These are phyloP conservation scores for Pythium vanterpoolii DNA, from an alignment of 352 stramenopile species.

Conservation along the genomic window DNA sequence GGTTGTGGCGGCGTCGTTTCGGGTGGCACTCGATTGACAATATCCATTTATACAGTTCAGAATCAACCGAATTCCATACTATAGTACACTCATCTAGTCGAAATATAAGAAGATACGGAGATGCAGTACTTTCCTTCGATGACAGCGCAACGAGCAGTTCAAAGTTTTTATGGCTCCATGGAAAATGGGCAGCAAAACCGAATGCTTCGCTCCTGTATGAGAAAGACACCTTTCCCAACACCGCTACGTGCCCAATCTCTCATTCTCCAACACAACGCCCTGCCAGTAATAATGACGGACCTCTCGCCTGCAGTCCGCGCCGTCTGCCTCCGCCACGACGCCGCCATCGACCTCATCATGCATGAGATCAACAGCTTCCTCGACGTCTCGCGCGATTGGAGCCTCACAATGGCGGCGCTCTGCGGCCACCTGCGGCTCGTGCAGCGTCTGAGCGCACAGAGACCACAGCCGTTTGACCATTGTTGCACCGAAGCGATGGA, in stretches of 20 bases:
- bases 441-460: conserved; percentile 36
- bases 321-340: conserved; percentile 42
- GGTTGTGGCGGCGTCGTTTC: too few species aligned
- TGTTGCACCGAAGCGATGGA: conserved; percentile 64
- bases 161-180: too few species aligned
- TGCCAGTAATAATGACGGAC: neutral
- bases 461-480: conserved; percentile 36
- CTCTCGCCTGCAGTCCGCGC: conserved; percentile 47
- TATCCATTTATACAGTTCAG: neutral
- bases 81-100: too few species aligned
- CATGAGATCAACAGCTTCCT: conserved; percentile 48
- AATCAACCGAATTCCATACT: neutral
- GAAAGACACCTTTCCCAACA: too few species aligned
- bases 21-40: too few species aligned
- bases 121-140: neutral
- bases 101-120: too few species aligned
- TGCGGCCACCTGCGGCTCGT: conserved; percentile 47
- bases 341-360: conserved; percentile 47
- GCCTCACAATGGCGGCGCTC: conserved; percentile 48
- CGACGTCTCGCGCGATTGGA: conserved; percentile 50
- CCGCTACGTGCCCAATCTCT: neutral
- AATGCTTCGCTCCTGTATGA: too few species aligned
- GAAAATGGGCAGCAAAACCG: too few species aligned
- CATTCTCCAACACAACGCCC: neutral
- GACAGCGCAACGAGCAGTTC: too few species aligned